A percentile compares a stretch with the other conserved stretches of the same genome.
phyloP scores from a whole-genome alignment of 2,329 filamentous ascomycete species.

The Trichoderma asperellum region DNA sequence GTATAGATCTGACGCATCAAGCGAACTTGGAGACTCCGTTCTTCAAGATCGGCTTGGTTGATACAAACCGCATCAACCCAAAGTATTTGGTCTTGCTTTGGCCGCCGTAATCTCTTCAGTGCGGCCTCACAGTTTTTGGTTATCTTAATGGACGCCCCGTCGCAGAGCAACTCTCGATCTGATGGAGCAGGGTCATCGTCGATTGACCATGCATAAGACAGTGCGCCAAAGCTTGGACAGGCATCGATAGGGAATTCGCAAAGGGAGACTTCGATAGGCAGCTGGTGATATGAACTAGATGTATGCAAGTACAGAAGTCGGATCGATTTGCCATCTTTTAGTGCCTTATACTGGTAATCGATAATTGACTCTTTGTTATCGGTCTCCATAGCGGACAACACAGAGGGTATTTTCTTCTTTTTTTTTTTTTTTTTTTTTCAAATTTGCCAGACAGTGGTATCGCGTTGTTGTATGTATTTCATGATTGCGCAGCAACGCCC shows the following conservation, averaged over 20 bases:
- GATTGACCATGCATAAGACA: slow-evolving; percentile 9
- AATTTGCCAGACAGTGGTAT: background rate
- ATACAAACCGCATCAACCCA: slow-evolving; percentile 8
- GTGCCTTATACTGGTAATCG: background rate
- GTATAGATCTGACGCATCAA: slow-evolving; percentile 12
- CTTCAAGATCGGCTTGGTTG: background rate
- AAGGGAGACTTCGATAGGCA: background rate
- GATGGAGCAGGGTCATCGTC: background rate
- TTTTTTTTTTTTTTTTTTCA: background rate
- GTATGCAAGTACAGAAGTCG: slow-evolving; percentile 1
- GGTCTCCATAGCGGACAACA: background rate
- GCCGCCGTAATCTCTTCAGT: background rate
- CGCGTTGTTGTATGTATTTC: background rate
- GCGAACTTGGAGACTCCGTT: background rate
- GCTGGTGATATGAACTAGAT: background rate
- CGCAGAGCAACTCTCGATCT: background rate
- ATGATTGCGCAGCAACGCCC: background rate
- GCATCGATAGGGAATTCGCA: background rate
- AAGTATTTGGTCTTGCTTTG: background rate
- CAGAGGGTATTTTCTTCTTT: background rate
- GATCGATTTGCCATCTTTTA: background rate
- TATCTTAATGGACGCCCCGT: background rate
- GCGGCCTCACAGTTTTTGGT: slow-evolving; percentile 3
- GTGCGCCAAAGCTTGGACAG: background rate
- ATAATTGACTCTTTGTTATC: background rate